Evolutionary conservation across 345 rosid genomes (phyloP).

Genomic region (Trapa bicornis): DNA sequence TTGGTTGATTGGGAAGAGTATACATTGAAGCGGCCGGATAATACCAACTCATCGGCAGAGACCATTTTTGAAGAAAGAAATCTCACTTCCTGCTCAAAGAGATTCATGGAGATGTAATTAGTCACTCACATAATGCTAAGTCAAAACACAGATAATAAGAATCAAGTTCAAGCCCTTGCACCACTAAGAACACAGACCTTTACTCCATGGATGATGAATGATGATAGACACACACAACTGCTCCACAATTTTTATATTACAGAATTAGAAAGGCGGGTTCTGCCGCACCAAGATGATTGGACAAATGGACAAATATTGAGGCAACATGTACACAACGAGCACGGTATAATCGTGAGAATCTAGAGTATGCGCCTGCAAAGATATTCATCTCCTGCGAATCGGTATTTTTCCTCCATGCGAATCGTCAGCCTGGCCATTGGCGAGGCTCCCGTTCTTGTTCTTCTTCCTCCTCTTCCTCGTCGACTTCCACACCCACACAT

Average conservation of each 20-base stretch:
- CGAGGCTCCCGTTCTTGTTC: constrained; percentile 41
- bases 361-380: constrained; percentile 1
- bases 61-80: constrained; percentile 87
- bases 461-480: constrained; percentile 91
- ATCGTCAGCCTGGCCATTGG: constrained; percentile 49
- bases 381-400: constrained; percentile 58
- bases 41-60: constrained; percentile 78
- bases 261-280: not conserved
- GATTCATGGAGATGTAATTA: not conserved
- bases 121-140: not conserved
- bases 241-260: not conserved
- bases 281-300: not conserved
- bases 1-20: constrained; percentile 84
- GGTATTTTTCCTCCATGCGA: not conserved
- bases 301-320: not conserved
- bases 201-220: no score
- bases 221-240: no score
- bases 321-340: no score
- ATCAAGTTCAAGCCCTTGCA: no score
- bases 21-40: constrained; percentile 99
- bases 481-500: constrained; percentile 77
- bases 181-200: no score
- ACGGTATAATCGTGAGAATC: no score
- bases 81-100: constrained; percentile 71
- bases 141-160: no score